phyloP scores from a whole-genome alignment of 1,284 basidiomycete genomes.

The Cutaneotrichosporon mucoides region DNA sequence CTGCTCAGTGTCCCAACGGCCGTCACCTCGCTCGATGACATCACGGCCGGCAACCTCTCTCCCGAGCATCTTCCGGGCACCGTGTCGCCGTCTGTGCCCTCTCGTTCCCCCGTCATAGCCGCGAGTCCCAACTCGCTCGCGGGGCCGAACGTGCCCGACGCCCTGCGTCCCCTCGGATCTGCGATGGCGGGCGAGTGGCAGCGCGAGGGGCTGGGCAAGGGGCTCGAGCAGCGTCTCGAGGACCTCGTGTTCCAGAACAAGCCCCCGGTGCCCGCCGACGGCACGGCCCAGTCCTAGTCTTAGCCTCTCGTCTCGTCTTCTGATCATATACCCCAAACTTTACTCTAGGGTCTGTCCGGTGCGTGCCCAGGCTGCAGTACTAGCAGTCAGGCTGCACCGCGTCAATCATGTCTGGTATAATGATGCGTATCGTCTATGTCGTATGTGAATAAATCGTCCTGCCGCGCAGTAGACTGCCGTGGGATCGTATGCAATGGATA shows the following conservation, averaged over 20 bases:
- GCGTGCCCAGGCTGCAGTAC: too few relatives aligned
- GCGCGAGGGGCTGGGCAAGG: slow-evolving; percentile 70
- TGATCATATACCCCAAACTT: neutral
- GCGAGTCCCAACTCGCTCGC: slow-evolving; percentile 4
- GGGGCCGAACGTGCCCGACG: neutral
- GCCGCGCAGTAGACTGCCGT: too few relatives aligned
- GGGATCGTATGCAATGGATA: slow-evolving; percentile 1
- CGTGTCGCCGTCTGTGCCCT: slow-evolving; percentile 33
- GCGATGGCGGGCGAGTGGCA: slow-evolving; percentile 67
- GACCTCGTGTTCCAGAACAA: slow-evolving; percentile 25
- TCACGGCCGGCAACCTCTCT: slow-evolving; percentile 56
- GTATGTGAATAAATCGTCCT: neutral
- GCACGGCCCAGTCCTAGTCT: neutral
- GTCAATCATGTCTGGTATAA: slow-evolving; percentile 1
- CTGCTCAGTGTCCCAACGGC: slow-evolving; percentile 68
- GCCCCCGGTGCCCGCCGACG: neutral
- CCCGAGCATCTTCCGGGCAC: slow-evolving; percentile 48
- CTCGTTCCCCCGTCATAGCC: slow-evolving; percentile 51
- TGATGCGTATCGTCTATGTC: neutral
- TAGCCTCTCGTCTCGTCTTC: too few relatives aligned
- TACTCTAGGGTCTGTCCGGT: too few relatives aligned
- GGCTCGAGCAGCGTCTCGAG: slow-evolving; percentile 73
- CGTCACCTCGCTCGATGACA: slow-evolving; percentile 63
- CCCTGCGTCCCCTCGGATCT: neutral
- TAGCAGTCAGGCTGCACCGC: neutral